A percentile compares a stretch with the other conserved stretches of the same genome.
phyloP scores from a whole-genome alignment of 2,329 filamentous ascomycete species.

The Metarhizium humberi region DNA sequence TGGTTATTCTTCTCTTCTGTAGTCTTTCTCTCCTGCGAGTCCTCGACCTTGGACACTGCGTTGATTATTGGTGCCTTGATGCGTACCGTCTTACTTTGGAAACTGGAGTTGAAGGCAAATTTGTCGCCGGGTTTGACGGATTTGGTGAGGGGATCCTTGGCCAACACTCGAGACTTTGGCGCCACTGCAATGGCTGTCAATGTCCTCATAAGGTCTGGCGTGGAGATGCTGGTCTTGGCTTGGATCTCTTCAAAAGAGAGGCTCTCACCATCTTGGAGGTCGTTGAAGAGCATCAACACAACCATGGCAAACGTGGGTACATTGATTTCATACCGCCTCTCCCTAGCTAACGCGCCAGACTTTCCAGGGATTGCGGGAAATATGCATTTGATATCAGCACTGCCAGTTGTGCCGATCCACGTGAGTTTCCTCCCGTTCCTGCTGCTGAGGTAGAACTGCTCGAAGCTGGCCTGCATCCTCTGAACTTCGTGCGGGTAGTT shows the following conservation, averaged over 20 bases:
- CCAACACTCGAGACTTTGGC: constrained; percentile 71
- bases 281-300: constrained; percentile 82
- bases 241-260: constrained; percentile 71
- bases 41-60: constrained; percentile 77
- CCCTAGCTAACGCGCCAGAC: constrained; percentile 48
- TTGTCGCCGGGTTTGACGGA: constrained; percentile 65
- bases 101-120: constrained; percentile 76
- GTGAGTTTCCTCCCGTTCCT: constrained; percentile 82
- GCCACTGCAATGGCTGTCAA: constrained; percentile 75
- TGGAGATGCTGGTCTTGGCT: constrained; percentile 68
- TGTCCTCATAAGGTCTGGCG: constrained; percentile 63
- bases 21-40: constrained; percentile 54
- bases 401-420: constrained; percentile 66
- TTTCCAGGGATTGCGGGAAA: constrained; percentile 68
- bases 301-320: constrained; percentile 91
- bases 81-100: constrained; percentile 72
- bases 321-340: constrained; percentile 78
- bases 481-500: constrained; percentile 69
- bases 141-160: constrained; percentile 73
- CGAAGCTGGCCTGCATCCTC: constrained; percentile 72
- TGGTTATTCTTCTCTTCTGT: constrained; percentile 72
- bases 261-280: constrained; percentile 44
- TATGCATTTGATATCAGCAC: constrained; percentile 73
- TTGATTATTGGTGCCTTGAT: constrained; percentile 85
- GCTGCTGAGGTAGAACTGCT: constrained; percentile 78